Evolutionary conservation across 208 protist genomes (phyloP).

Genomic region (Entamoeba histolytica): DNA sequence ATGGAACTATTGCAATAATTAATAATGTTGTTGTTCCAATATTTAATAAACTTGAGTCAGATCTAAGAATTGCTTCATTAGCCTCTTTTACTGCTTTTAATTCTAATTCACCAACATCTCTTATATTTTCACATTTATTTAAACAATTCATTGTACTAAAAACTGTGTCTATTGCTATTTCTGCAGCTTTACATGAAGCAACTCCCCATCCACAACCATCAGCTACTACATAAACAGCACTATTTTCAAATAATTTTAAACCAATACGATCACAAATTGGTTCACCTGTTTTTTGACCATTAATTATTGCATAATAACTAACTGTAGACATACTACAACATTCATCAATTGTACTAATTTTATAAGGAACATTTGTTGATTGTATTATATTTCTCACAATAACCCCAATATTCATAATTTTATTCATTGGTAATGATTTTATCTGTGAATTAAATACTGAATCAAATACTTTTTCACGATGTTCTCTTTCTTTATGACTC

Average conservation of each 20-base stretch:
- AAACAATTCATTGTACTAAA: not conserved
- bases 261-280: not conserved
- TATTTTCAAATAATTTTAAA: not conserved
- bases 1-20: not conserved
- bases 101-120: not conserved
- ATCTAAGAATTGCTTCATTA: not conserved
- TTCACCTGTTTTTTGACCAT: not conserved
- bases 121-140: not conserved
- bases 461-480: not conserved
- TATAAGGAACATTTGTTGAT: too few species aligned
- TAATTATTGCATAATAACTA: not conserved
- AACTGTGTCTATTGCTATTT: not conserved
- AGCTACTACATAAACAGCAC: not conserved
- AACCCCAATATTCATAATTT: not conserved
- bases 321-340: not conserved
- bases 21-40: not conserved
- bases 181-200: not conserved
- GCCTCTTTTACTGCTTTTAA: not conserved
- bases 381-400: too few species aligned
- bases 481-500: too few species aligned
- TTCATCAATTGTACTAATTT: too few species aligned
- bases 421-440: not conserved
- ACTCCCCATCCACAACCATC: not conserved
- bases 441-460: not conserved
- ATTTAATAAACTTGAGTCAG: not conserved